Conservation (phyloP, 2,329 filamentous ascomycete genomes). For the Dothidotthia symphoricarpi region DNA sequence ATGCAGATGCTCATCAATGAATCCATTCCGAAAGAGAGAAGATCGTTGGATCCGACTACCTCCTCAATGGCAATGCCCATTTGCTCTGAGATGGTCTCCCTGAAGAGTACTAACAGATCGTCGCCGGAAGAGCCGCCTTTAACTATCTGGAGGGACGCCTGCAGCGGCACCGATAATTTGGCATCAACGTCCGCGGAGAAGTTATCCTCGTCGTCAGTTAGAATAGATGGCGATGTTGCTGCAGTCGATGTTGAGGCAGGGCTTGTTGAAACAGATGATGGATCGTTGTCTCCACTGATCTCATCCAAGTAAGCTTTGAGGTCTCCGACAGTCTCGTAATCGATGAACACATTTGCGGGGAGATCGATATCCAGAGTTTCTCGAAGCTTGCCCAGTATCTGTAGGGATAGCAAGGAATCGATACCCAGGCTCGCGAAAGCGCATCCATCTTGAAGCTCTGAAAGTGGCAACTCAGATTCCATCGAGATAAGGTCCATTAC, state of each 20-base stretch:
- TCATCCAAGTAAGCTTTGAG: not conserved
- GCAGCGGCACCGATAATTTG: not conserved
- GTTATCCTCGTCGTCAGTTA: not conserved
- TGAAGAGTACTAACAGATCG: slow-evolving; percentile 3
- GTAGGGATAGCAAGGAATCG: slow-evolving; percentile 26
- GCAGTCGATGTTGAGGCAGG: not conserved
- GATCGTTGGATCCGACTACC: slow-evolving; percentile 3
- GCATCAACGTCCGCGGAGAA: not conserved
- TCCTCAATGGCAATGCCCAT: slow-evolving; percentile 7
- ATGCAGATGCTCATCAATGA: slow-evolving; percentile 10
- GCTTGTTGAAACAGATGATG: not conserved
- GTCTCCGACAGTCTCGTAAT: not conserved
- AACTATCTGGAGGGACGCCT: not conserved
- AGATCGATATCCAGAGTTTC: slow-evolving; percentile 26
- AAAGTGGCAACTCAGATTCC: slow-evolving; percentile 25
- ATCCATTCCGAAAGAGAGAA: slow-evolving; percentile 7
- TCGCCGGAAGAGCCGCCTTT: not conserved
- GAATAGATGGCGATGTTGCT: not conserved
- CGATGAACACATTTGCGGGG: not conserved
- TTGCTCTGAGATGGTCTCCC: slow-evolving; percentile 7
- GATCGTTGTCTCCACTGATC: not conserved
- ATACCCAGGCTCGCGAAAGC: slow-evolving; percentile 27
- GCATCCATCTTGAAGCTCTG: slow-evolving; percentile 24
- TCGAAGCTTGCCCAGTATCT: slow-evolving; percentile 16
- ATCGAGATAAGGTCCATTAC: slow-evolving; percentile 26